phyloP scores from a whole-genome alignment of 768 basidiomycete genomes.

The Filobasidium wieringae region DNA sequence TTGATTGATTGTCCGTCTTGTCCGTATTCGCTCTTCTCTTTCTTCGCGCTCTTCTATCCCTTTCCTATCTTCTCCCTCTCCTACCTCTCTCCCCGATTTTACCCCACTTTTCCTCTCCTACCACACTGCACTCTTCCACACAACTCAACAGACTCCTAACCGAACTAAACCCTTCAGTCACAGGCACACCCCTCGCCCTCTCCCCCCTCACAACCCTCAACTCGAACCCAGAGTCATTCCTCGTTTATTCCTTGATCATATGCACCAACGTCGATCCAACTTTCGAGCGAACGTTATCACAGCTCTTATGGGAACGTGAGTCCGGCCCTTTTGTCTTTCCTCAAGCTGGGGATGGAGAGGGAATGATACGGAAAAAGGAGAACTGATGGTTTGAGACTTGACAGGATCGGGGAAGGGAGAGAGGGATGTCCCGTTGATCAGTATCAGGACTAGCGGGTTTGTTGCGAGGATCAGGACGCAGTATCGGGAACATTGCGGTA shows the following conservation, averaged over 20 bases:
- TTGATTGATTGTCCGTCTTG: conserved; percentile 83
- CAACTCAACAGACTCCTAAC: conserved; percentile 28
- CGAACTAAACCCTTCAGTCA: no score
- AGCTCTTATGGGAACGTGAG: not conserved
- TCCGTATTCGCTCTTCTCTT: conserved; percentile 47
- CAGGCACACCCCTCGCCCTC: no score
- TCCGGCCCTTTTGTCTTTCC: no score
- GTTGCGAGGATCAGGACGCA: conserved; percentile 79
- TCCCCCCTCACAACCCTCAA: no score
- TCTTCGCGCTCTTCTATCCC: conserved; percentile 60
- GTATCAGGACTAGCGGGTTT: conserved; percentile 77
- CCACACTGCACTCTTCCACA: conserved; percentile 42
- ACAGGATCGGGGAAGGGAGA: not conserved
- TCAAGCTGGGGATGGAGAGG: no score
- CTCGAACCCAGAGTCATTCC: no score
- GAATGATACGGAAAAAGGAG: no score
- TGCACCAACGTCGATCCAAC: not conserved
- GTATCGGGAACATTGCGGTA: conserved; percentile 74
- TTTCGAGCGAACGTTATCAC: not conserved
- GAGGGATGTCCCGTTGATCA: conserved; percentile 51
- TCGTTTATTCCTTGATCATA: no score
- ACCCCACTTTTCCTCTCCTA: not conserved
- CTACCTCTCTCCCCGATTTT: not conserved
- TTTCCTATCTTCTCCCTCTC: conserved; percentile 19
- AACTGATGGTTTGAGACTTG: not conserved